phyloP scores from a whole-genome alignment of 306 rosid species.

The Begonia loranthoides region DNA sequence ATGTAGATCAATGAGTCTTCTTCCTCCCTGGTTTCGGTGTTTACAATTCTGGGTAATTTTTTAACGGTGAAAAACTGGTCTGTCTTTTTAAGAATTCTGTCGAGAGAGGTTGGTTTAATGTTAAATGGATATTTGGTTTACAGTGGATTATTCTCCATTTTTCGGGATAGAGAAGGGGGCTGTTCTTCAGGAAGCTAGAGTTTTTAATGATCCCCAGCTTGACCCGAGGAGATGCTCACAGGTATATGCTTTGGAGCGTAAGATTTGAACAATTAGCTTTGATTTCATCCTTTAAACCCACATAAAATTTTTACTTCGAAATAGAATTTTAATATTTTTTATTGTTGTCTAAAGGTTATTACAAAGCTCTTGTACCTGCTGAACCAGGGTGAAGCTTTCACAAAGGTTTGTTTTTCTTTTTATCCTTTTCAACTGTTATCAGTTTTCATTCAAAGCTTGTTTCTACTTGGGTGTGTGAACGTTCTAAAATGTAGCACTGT shows the following conservation, averaged over 20 bases:
- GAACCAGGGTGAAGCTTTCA: constrained; percentile 89
- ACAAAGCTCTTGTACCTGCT: constrained; percentile 86
- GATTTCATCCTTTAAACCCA: constrained; percentile 1
- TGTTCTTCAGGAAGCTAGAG: constrained; percentile 98
- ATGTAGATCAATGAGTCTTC: too few species aligned
- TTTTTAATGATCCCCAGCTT: constrained; percentile 97
- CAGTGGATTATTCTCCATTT: constrained; percentile 86
- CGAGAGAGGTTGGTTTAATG: constrained; percentile 1
- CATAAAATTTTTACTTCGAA: constrained; percentile 1
- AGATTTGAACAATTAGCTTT: constrained; percentile 5
- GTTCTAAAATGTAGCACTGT: too few species aligned
- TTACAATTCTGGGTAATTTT: too few species aligned
- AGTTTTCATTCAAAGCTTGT: background rate
- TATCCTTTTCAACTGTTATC: background rate
- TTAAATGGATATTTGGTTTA: constrained; percentile 10
- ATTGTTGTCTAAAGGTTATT: constrained; percentile 50
- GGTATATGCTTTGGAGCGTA: constrained; percentile 30
- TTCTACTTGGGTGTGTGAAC: too few species aligned
- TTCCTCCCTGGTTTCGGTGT: too few species aligned
- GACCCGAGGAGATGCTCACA: constrained; percentile 96
- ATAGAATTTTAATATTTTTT: constrained; percentile 12
- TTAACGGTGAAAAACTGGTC: background rate
- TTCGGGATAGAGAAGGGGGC: constrained; percentile 94
- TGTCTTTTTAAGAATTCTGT: background rate
- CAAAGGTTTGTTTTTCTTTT: constrained; percentile 49